Evolutionary conservation across 2,329 filamentous ascomycete genomes (phyloP).

Genomic region (Sarocladiaceae sp.): DNA sequence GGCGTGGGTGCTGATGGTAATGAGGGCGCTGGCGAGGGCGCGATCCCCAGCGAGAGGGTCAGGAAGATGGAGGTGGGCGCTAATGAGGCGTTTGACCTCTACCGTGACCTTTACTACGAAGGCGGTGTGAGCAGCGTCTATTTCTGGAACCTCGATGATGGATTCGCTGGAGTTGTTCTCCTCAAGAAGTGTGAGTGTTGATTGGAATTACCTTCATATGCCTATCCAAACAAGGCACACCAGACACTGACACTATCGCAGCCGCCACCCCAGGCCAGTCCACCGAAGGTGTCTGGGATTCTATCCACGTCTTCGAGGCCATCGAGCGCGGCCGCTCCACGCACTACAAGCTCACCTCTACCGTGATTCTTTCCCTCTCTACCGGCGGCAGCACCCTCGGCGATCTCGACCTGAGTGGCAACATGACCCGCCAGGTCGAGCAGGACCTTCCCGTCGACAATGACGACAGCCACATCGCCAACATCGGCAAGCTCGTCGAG

Average conservation of each 20-base stretch:
- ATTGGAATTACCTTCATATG: background rate
- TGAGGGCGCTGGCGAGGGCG: slow-evolving; percentile 65
- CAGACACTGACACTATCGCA: slow-evolving; percentile 30
- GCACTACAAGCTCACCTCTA: slow-evolving; percentile 97
- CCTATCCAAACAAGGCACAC: background rate
- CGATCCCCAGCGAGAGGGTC: slow-evolving; percentile 83
- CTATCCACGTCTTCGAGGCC: slow-evolving; percentile 96
- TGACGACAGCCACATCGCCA: slow-evolving; percentile 90
- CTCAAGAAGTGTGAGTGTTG: slow-evolving; percentile 76
- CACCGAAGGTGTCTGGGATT: slow-evolving; percentile 86
- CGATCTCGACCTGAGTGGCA: slow-evolving; percentile 86
- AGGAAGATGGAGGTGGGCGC: slow-evolving; percentile 89
- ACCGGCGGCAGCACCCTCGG: slow-evolving; percentile 54
- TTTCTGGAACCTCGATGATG: slow-evolving; percentile 97
- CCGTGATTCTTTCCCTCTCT: slow-evolving; percentile 85
- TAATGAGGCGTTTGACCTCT: slow-evolving; percentile 95
- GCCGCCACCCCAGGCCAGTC: slow-evolving; percentile 59
- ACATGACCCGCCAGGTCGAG: slow-evolving; percentile 97
- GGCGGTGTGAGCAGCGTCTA: slow-evolving; percentile 94
- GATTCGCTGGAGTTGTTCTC: slow-evolving; percentile 91
- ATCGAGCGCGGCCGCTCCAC: slow-evolving; percentile 85
- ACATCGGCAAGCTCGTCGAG: slow-evolving; percentile 89
- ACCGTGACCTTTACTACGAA: slow-evolving; percentile 94
- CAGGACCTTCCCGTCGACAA: slow-evolving; percentile 82
- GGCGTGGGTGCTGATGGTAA: slow-evolving; percentile 47